Percentiles rank a stretch among this genome's conserved stretches.
These are phyloP conservation scores for Kurtzmaniella quercitrusa DNA, from an alignment of 1,139 yeast genomes.

Conservation along the genomic window DNA sequence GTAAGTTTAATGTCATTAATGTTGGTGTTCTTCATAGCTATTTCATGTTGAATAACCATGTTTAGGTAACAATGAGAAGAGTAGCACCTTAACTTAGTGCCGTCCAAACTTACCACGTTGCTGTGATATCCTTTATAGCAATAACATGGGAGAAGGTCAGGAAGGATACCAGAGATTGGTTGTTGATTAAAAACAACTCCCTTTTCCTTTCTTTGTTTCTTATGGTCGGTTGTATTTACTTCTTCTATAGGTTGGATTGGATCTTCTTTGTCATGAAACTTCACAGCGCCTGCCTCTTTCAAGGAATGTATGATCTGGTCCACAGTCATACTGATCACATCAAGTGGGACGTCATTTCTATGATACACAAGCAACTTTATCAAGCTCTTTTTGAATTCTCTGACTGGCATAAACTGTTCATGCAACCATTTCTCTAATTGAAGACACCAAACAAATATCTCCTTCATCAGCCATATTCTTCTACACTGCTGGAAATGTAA, in stretches of 20 bases:
- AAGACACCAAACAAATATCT: constrained; percentile 48
- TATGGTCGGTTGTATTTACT: too few relatives aligned
- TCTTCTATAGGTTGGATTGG: too few relatives aligned
- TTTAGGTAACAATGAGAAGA: constrained; percentile 37
- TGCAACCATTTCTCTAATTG: constrained; percentile 46
- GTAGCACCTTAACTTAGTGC: constrained; percentile 22
- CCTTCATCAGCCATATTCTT: constrained; percentile 35
- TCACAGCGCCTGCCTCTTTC: constrained; percentile 41
- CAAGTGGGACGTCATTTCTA: constrained; percentile 48
- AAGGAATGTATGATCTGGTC: constrained; percentile 49
- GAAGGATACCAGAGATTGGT: constrained; percentile 31
- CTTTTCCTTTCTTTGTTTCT: constrained; percentile 12
- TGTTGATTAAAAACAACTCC: constrained; percentile 21
- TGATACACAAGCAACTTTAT: constrained; percentile 49
- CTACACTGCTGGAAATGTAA: constrained; percentile 41
- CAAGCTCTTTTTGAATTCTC: constrained; percentile 50
- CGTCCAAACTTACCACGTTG: constrained; percentile 9
- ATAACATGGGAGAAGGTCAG: constrained; percentile 34
- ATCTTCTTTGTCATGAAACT: neutral
- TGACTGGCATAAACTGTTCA: constrained; percentile 46
- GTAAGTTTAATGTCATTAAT: constrained; percentile 30
- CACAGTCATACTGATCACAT: constrained; percentile 54
- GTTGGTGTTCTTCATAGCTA: constrained; percentile 28
- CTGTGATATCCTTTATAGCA: constrained; percentile 26
- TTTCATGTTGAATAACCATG: constrained; percentile 33